phyloP scores from a whole-genome alignment of 1,139 yeast species.

The Hansenula lynferdii region DNA sequence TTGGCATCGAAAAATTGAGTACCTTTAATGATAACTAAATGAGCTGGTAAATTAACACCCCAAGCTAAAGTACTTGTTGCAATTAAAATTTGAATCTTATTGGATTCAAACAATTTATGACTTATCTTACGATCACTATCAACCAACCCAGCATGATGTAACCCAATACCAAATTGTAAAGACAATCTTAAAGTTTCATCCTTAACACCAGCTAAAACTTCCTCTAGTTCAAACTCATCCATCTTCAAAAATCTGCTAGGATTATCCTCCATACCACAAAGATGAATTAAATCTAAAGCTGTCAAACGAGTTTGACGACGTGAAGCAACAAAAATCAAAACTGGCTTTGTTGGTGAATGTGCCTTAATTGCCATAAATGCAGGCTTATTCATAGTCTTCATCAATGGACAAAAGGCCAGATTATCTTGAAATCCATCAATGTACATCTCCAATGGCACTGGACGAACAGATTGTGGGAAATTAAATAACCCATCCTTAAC shows the following conservation, averaged over 20 bases:
- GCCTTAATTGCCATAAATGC: constrained; percentile 95
- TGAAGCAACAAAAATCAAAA: constrained; percentile 91
- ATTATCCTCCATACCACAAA: constrained; percentile 92
- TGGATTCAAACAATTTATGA: constrained; percentile 78
- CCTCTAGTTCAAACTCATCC: constrained; percentile 69
- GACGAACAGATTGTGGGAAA: constrained; percentile 94
- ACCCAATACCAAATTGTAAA: constrained; percentile 91
- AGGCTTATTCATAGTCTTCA: constrained; percentile 98
- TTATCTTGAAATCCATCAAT: constrained; percentile 97
- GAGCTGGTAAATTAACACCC: constrained; percentile 97
- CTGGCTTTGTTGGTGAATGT: constrained; percentile 92
- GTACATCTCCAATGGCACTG: constrained; percentile 96
- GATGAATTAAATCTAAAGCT: constrained; percentile 85
- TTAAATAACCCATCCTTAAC: constrained; percentile 87
- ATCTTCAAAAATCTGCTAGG: constrained; percentile 84
- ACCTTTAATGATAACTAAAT: constrained; percentile 89
- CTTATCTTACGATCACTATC: constrained; percentile 86
- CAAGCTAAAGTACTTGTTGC: constrained; percentile 97
- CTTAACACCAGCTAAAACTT: constrained; percentile 58
- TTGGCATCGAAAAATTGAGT: constrained; percentile 52
- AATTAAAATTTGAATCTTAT: constrained; percentile 82
- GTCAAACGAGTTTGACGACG: constrained; percentile 96
- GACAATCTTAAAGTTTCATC: constrained; percentile 86
- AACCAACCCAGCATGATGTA: constrained; percentile 97
- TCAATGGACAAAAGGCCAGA: constrained; percentile 87